These are phyloP conservation scores for Arachnomyces sp. DNA, from an alignment of 2,329 filamentous ascomycete genomes.

Conservation along the genomic window DNA sequence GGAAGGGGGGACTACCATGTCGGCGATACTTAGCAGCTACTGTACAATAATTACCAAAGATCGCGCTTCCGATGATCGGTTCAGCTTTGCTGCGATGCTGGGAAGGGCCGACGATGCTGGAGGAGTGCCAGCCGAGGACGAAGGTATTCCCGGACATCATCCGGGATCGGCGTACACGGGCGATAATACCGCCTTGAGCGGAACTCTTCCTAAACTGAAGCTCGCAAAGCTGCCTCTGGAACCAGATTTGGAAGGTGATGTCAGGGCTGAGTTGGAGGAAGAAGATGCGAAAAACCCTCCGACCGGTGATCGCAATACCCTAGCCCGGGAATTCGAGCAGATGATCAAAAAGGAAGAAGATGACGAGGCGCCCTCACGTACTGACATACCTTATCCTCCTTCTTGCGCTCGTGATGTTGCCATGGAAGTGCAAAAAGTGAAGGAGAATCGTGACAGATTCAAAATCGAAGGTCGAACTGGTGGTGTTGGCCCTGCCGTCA, in stretches of 20 bases:
- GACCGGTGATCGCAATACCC: conserved; percentile 58
- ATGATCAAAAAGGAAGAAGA: conserved; percentile 85
- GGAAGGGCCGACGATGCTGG: conserved; percentile 47
- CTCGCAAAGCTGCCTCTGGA: conserved; percentile 83
- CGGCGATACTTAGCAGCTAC: conserved; percentile 60
- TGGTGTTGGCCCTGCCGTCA: conserved; percentile 73
- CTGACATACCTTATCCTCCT: conserved; percentile 77
- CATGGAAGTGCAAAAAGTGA: conserved; percentile 88
- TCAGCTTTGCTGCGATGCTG: conserved; percentile 54
- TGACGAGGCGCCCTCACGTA: conserved; percentile 69
- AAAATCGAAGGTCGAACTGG: conserved; percentile 77
- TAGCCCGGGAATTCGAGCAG: conserved; percentile 81
- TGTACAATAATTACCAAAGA: conserved; percentile 55
- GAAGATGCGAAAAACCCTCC: conserved; percentile 74
- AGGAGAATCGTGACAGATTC: conserved; percentile 87
- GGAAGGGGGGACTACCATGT: conserved; percentile 70
- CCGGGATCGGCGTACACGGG: conserved; percentile 56
- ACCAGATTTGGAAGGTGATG: conserved; percentile 69
- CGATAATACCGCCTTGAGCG: conserved; percentile 49
- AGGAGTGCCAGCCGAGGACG: conserved; percentile 57
- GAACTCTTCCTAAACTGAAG: conserved; percentile 56
- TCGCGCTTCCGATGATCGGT: conserved; percentile 50
- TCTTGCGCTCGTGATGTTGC: conserved; percentile 84
- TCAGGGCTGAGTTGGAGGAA: conserved; percentile 78
- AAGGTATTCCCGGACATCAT: conserved; percentile 61